Conservation (phyloP, 495 filamentous ascomycete genomes). For the Hypoxylon subgilvum region DNA sequence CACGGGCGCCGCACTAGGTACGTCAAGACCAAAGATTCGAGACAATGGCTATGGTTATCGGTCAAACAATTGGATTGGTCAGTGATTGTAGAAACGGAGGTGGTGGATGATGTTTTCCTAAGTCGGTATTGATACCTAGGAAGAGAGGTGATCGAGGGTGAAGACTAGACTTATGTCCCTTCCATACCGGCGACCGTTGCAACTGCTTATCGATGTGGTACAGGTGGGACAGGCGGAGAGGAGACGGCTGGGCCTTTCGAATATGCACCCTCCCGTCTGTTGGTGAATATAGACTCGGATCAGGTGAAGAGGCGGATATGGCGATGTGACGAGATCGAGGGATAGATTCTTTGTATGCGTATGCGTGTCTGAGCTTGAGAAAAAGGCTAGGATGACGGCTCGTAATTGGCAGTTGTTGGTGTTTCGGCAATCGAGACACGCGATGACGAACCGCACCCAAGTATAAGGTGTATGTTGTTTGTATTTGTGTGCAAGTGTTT, state of each 20-base stretch:
- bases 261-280: slow-evolving; percentile 26
- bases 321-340: no score
- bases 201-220: slow-evolving; percentile 14
- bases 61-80: slow-evolving; percentile 16
- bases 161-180: slow-evolving; percentile 13
- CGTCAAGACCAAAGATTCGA: slow-evolving; percentile 21
- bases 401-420: background rate
- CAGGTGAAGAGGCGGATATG: background rate
- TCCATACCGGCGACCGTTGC: slow-evolving; percentile 19
- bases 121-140: background rate
- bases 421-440: slow-evolving; percentile 13
- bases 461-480: background rate
- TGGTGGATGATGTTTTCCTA: slow-evolving; percentile 10
- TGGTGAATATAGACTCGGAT: slow-evolving; percentile 14
- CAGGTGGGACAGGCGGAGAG: slow-evolving; percentile 1
- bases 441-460: background rate
- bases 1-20: slow-evolving; percentile 19
- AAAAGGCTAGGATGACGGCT: background rate
- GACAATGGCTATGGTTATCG: slow-evolving; percentile 14
- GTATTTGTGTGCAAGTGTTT: slow-evolving; percentile 12
- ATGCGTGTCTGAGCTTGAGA: slow-evolving; percentile 13
- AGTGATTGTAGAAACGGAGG: slow-evolving; percentile 12
- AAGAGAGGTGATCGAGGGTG: background rate
- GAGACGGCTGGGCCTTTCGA: slow-evolving; percentile 12
- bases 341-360: slow-evolving; percentile 1